phyloP scores from a whole-genome alignment of 2,329 filamentous ascomycete genomes.

The Calycina herbarum region DNA sequence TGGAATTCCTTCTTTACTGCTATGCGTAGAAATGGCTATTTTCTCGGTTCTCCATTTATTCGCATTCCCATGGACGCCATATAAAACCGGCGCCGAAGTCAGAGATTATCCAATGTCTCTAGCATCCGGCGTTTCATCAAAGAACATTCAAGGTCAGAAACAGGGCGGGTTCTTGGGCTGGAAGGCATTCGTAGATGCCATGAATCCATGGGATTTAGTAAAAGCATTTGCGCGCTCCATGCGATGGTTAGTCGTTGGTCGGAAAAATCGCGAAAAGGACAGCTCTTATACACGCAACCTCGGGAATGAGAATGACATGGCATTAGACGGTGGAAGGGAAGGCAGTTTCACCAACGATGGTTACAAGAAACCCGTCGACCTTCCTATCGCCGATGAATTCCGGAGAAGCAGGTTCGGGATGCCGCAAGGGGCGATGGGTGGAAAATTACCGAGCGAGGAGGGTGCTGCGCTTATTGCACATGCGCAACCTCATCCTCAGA shows the following conservation, averaged over 20 bases:
- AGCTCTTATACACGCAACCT: constrained; percentile 44
- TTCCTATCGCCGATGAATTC: constrained; percentile 37
- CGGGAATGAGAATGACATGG: constrained; percentile 28
- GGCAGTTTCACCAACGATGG: constrained; percentile 19
- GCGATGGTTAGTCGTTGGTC: constrained; percentile 78
- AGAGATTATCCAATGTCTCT: constrained; percentile 33
- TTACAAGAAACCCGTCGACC: constrained; percentile 24
- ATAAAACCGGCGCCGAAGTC: constrained; percentile 40
- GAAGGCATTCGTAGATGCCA: constrained; percentile 66
- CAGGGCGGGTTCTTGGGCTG: constrained; percentile 65
- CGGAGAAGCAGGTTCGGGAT: constrained; percentile 34
- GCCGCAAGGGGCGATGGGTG: constrained; percentile 18
- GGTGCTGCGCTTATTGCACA: constrained; percentile 33
- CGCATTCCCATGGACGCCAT: constrained; percentile 77
- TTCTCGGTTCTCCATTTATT: constrained; percentile 79
- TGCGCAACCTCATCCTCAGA: constrained; percentile 35
- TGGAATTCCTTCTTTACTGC: constrained; percentile 73
- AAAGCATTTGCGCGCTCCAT: constrained; percentile 66
- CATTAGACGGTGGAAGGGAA: constrained; percentile 13
- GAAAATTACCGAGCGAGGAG: constrained; percentile 27
- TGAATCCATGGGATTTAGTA: constrained; percentile 80
- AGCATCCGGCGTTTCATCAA: constrained; percentile 41
- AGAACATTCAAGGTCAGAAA: constrained; percentile 50
- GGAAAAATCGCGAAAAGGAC: constrained; percentile 58
- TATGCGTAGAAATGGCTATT: constrained; percentile 82